phyloP scores from a whole-genome alignment of 176 grass and related monocot species.

The Paspalum vaginatum region DNA sequence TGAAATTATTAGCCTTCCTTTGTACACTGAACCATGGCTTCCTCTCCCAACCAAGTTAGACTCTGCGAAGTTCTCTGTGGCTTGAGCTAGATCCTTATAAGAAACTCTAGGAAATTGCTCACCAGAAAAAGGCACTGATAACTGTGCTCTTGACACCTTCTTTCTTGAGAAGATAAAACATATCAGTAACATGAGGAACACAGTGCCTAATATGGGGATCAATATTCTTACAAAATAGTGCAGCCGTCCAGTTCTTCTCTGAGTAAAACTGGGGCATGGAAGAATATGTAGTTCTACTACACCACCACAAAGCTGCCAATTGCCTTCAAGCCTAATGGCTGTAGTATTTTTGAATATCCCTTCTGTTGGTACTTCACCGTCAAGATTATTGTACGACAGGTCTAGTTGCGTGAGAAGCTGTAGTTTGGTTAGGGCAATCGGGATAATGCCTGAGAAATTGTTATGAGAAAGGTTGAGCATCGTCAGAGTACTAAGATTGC shows the following conservation, averaged over 20 bases:
- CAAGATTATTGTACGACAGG: conserved; percentile 46
- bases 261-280: conserved; percentile 17
- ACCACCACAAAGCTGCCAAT: conserved; percentile 47
- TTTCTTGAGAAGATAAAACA: conserved; percentile 12
- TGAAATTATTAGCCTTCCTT: conserved; percentile 32
- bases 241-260: not conserved
- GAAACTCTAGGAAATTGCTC: conserved; percentile 41
- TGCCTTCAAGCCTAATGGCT: conserved; percentile 36
- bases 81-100: conserved; percentile 50
- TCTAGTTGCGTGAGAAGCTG: conserved; percentile 25
- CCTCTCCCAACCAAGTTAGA: conserved; percentile 53
- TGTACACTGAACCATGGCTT: conserved; percentile 53
- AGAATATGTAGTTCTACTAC: conserved; percentile 46
- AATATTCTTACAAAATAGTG: conserved; percentile 15
- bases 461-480: conserved; percentile 39
- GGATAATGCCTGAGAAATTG: conserved; percentile 45
- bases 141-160: not conserved
- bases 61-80: conserved; percentile 52
- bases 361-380: conserved; percentile 44
- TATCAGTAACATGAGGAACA: conserved; percentile 5
- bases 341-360: conserved; percentile 51
- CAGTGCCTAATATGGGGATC: conserved; percentile 4
- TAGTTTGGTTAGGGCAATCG: conserved; percentile 37
- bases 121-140: not conserved
- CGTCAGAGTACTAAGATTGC: conserved; percentile 15